Evolutionary conservation across 2,329 filamentous ascomycete species (phyloP), one percentile per base, ranked within the genome.

Genomic region (Ampelomyces quisqualis): DNA sequence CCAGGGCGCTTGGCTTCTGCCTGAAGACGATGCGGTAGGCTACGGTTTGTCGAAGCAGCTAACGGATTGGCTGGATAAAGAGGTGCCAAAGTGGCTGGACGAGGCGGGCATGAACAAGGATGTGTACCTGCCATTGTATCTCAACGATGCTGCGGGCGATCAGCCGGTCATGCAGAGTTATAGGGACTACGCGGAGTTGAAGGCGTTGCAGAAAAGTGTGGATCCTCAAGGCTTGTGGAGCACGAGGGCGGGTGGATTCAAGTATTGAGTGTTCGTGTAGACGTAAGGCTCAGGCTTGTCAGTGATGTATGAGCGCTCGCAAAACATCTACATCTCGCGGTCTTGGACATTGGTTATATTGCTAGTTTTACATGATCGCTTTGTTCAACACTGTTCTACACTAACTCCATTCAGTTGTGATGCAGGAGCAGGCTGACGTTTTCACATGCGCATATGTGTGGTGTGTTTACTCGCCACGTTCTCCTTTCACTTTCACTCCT

Each of bases 81-180:
- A 53, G 20, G 47, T 59, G 7, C 55, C 56, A 2, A 29, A 42
- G 24, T 56, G 56, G 57, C 20, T 59, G 38, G 49, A 47, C 10
- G 52, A 59, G 39, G 55, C 57, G 19, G 47, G 49, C 10, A 53
- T 57, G 48, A 33, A 29, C 19, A 27, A 13, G 5, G 32, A 43
- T 26, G 35, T 43, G 24, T 59, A 59, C 34, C 14, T 53, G 17
- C 56, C 56, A n/a, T 26, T 57, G 8, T 59, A 58, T 24, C 36
- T 59, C 33, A 59, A 60, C 23, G 56, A 59, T 38, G 56, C 57
- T 19, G 44, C 47, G 27, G 47, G 42, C 11, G 51, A 60, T 38
- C 57, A 59, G 35, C 30, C 41, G 20, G 57, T 58, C 9, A 44
- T 43, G 13, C 37, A 41, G 20, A 59, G 47, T 35, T 60, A 59